A percentile compares a stretch with the other conserved stretches of the same genome.
Conservation (phyloP, 768 basidiomycete genomes). For the Psilocybe cubensis region DNA sequence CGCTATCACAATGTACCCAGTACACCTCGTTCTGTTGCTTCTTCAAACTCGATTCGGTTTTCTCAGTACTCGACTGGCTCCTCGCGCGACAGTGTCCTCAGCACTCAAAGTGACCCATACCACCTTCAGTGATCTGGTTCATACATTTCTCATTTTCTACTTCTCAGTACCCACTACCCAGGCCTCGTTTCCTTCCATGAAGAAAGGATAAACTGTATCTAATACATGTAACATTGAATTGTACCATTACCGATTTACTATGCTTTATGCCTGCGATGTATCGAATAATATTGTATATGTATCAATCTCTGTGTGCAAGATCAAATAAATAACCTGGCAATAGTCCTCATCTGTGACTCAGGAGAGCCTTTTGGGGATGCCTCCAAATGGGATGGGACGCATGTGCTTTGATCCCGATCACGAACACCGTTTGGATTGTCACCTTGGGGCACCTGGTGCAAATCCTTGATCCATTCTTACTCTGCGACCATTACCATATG, state of each 20-base stretch:
- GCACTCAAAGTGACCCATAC: constrained; percentile 1
- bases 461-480: neutral
- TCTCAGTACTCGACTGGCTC: constrained; percentile 12
- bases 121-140: neutral
- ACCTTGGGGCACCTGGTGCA: neutral
- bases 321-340: no score
- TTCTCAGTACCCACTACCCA: neutral
- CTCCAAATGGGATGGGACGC: neutral
- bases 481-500: neutral
- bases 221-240: neutral
- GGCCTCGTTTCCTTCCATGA: neutral
- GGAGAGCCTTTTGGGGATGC: no score
- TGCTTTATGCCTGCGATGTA: neutral
- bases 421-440: neutral
- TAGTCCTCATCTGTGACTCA: no score
- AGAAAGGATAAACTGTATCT: neutral
- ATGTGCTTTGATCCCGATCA: constrained; percentile 2
- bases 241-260: neutral
- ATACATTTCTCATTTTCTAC: neutral
- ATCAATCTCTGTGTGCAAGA: no score
- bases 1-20: constrained; percentile 1
- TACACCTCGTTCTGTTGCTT: neutral
- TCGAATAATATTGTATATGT: neutral
- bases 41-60: constrained; percentile 3
- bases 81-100: neutral